Base-by-base conservation (phyloP, 768 basidiomycete genomes). In the Terana coerulea region DNA sequence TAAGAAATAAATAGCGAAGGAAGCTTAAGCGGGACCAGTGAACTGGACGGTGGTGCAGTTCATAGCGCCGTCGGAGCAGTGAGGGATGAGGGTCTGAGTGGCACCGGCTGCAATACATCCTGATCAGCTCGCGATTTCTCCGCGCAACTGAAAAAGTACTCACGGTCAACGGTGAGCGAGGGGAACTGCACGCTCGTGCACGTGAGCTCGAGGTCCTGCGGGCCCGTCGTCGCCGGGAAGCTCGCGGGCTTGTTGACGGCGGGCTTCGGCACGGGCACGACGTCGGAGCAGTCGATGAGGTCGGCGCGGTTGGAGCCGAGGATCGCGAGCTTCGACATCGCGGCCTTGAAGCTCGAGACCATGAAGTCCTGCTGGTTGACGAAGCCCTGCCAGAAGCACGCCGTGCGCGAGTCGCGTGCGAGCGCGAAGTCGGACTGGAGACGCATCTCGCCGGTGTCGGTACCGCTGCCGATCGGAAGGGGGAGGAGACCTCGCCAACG, bases 351-450 rank as follows among this genome's bases (percentile, higher is more conserved):
- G 17, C 17, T 31, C n/a, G 24, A 28, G 2, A 28, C 45, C 45
- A 47, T 47, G 50, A 59, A 58, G 2, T 43, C 47, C 46, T 64
- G 63, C 47, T 64, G 40, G 52, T 43, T 43, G 10, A 43, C 41
- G 41, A 43, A 43, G 41, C 41, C 41, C 61, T 78, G 77, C 76
- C 76, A 78, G 34, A 59, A 57, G 64, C 77, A 78, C 14, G 73
- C 69, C 25, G 77, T 79, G 35, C 72, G 64, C 1, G 67, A 53
- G 60, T 78, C 73, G 65, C 52, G 54, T 15, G 51, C 52, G 22
- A 47, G 28, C 11, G 47, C 44, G 22, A 60, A 64, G 62, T 78
- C 75, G 31, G 75, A 77, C 58, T 73, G 70, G 25, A 79, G 61
- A 34, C 75, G 72, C 24, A 79, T 60, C 55, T 72, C 73, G 28